A percentile compares a stretch with the other conserved stretches of the same genome.
phyloP scores from a whole-genome alignment of 176 grass and related monocot genomes.

The Elymus sibiricus region DNA sequence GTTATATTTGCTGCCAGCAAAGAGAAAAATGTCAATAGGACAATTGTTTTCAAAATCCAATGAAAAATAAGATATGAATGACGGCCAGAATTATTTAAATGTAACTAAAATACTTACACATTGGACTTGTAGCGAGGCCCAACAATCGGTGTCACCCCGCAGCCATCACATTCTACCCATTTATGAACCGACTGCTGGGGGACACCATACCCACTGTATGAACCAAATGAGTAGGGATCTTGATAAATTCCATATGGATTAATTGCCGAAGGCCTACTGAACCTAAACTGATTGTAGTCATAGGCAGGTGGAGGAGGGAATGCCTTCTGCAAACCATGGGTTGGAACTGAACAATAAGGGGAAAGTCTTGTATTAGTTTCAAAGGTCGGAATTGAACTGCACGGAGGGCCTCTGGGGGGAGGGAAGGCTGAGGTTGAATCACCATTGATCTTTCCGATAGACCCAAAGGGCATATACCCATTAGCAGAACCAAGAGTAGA shows the following conservation, averaged over 20 bases:
- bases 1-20: slow-evolving; percentile 52
- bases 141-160: slow-evolving; percentile 53
- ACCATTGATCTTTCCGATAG: background rate
- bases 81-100: background rate
- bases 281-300: background rate
- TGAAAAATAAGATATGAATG: background rate
- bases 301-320: background rate
- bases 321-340: background rate
- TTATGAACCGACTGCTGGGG: slow-evolving; percentile 15
- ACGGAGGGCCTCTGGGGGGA: background rate
- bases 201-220: slow-evolving; percentile 4
- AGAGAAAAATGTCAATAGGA: slow-evolving; percentile 17
- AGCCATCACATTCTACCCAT: slow-evolving; percentile 64
- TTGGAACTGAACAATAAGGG: background rate
- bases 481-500: background rate
- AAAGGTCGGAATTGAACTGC: background rate
- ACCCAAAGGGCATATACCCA: background rate
- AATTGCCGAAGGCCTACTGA: background rate
- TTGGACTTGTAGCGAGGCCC: slow-evolving; percentile 67
- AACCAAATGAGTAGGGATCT: background rate
- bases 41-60: background rate
- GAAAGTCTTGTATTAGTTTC: background rate
- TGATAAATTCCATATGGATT: background rate
- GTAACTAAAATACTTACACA: slow-evolving; percentile 42
- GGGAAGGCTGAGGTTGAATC: background rate